A percentile compares a stretch with the other conserved stretches of the same genome.
Evolutionary conservation across 108 stramenopile genomes (phyloP).

Genomic region (Cyclotella baltica): DNA sequence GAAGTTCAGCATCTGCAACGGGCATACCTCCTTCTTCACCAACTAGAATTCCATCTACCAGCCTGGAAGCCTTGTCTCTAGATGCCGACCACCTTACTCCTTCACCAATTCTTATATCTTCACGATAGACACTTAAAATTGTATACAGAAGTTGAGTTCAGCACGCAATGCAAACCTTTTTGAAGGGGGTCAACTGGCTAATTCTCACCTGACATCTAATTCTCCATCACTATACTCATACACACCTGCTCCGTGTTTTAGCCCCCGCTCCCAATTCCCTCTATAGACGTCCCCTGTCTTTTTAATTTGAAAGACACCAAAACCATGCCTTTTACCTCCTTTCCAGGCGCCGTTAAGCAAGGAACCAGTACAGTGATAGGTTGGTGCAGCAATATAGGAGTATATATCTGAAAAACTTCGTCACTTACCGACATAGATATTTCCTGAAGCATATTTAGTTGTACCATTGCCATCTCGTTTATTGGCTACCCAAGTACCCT

Average conservation of each 20-base stretch:
- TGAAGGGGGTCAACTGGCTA: too few species aligned
- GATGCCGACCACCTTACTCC: constrained; percentile 47
- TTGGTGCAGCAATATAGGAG: not conserved
- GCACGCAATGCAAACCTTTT: too few species aligned
- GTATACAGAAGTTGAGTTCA: too few species aligned
- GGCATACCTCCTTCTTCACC: constrained; percentile 36
- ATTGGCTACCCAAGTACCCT: constrained; percentile 30
- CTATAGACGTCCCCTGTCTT: constrained; percentile 45
- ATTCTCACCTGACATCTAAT: constrained; percentile 44
- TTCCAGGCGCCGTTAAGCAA: constrained; percentile 34
- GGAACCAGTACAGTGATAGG: not conserved
- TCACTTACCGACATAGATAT: constrained; percentile 30
- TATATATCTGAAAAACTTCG: not conserved
- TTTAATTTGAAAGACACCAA: constrained; percentile 49
- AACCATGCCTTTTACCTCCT: constrained; percentile 40
- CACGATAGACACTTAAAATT: constrained; percentile 35
- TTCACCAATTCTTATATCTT: constrained; percentile 41
- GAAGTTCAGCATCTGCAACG: constrained; percentile 37
- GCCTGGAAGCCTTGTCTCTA: constrained; percentile 32
- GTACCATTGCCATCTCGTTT: constrained; percentile 42
- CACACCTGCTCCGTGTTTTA: constrained; percentile 39
- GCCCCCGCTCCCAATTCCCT: constrained; percentile 40
- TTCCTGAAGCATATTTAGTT: constrained; percentile 30
- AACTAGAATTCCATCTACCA: constrained; percentile 30
- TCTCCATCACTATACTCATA: constrained; percentile 51